Conservation (phyloP, 1,139 yeast species). For the Diutina siamensis region DNA sequence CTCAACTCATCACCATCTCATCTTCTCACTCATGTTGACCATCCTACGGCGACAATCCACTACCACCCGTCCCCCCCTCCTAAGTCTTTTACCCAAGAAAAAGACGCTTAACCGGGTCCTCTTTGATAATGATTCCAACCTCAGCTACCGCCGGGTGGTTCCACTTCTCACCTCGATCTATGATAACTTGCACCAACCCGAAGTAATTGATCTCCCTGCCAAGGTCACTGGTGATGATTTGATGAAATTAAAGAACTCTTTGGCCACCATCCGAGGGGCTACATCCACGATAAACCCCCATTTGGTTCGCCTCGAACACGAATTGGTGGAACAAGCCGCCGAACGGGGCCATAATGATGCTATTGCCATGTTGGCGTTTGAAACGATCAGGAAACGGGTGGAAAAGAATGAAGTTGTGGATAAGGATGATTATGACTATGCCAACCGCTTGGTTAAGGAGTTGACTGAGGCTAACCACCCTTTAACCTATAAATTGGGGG, state of each 20-base stretch:
- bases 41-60: not conserved
- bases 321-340: constrained; percentile 69
- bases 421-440: constrained; percentile 48
- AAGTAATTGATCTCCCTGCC: constrained; percentile 25
- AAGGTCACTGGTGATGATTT: constrained; percentile 45
- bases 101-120: constrained; percentile 45
- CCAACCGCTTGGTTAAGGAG: constrained; percentile 47
- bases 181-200: constrained; percentile 27
- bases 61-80: not conserved
- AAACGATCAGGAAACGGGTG: constrained; percentile 28
- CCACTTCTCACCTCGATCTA: constrained; percentile 44
- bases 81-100: constrained; percentile 43
- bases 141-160: constrained; percentile 40
- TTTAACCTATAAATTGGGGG: constrained; percentile 58
- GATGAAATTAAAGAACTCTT: constrained; percentile 54
- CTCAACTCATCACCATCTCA: not conserved
- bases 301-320: constrained; percentile 52
- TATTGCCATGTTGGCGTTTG: constrained; percentile 58
- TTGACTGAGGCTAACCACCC: constrained; percentile 59
- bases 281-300: constrained; percentile 48
- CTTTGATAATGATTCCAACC: constrained; percentile 53
- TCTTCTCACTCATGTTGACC: no score
- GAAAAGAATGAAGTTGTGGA: constrained; percentile 13
- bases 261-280: constrained; percentile 49
- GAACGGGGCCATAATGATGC: constrained; percentile 79